Evolutionary conservation across 257 asterid genomes (phyloP).

Genomic region (Przewalskia tangutica): DNA sequence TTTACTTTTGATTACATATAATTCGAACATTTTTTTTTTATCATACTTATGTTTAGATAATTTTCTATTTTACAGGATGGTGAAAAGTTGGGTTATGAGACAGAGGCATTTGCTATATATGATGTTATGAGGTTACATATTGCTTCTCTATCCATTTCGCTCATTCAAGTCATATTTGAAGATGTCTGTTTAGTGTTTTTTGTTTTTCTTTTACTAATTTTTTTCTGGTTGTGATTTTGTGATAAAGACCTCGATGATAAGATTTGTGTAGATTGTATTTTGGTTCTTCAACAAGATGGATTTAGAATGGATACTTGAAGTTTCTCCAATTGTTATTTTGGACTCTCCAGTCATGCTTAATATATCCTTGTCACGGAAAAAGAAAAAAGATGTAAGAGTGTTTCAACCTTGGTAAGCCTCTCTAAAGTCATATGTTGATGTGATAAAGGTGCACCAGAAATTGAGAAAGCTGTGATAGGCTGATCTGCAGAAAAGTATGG

Average conservation of each 20-base stretch:
- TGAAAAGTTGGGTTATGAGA: slow-evolving; percentile 86
- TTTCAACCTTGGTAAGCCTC: not conserved
- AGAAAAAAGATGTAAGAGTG: not conserved
- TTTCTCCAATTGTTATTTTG: not conserved
- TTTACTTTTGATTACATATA: not conserved
- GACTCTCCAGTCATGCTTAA: not conserved
- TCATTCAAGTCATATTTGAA: not conserved
- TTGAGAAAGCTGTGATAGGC: not conserved
- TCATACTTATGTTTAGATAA: not conserved
- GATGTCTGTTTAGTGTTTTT: not conserved
- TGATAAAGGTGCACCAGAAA: not conserved
- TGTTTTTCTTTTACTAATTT: not conserved
- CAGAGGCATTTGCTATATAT: slow-evolving; percentile 88
- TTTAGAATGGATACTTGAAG: not conserved
- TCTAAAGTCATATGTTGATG: not conserved
- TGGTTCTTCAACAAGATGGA: not conserved
- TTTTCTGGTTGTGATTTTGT: not conserved
- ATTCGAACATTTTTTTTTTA: not conserved
- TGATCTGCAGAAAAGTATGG: not conserved
- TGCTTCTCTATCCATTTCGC: slow-evolving; percentile 2
- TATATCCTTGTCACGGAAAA: not conserved
- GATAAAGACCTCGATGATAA: not conserved
- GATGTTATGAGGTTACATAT: slow-evolving; percentile 73
- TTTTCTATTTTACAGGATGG: slow-evolving; percentile 51
- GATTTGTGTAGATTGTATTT: not conserved